Conservation (phyloP, 2,329 filamentous ascomycete species). For the Aureobasidium sp. region DNA sequence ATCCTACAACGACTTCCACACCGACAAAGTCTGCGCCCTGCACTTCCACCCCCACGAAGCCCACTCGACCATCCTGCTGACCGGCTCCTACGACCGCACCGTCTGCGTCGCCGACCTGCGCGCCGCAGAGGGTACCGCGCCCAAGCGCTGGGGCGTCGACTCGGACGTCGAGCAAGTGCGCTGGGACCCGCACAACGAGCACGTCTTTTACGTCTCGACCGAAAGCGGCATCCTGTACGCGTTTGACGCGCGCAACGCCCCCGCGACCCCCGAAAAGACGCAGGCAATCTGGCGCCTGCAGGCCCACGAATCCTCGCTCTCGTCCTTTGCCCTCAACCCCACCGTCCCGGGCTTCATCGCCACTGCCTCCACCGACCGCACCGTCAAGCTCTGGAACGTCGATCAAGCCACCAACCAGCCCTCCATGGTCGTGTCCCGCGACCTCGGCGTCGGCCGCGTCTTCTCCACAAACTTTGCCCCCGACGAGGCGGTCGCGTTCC, state of each 20-base stretch:
- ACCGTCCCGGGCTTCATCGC: conserved; percentile 86
- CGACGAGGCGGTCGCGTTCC: conserved; percentile 82
- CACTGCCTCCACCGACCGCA: conserved; percentile 88
- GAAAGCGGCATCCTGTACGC: conserved; percentile 88
- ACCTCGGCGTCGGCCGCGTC: conserved; percentile 88
- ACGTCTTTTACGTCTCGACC: conserved; percentile 89
- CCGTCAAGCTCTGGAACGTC: conserved; percentile 95
- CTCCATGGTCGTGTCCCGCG: conserved; percentile 81
- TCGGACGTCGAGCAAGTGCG: conserved; percentile 86
- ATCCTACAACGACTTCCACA: conserved; percentile 81
- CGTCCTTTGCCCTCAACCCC: conserved; percentile 85
- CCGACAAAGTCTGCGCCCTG: conserved; percentile 93
- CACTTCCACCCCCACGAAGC: conserved; percentile 89
- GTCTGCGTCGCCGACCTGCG: conserved; percentile 95
- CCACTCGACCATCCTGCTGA: conserved; percentile 81
- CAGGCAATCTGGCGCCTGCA: conserved; percentile 93
- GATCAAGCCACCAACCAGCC: conserved; percentile 51
- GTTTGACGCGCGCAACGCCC: conserved; percentile 73
- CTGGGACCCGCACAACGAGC: conserved; percentile 88
- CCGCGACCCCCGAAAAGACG: conserved; percentile 60
- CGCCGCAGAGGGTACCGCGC: conserved; percentile 67
- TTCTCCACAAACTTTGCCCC: conserved; percentile 88
- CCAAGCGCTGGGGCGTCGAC: conserved; percentile 83
- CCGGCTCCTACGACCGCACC: conserved; percentile 90
- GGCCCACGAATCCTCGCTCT: conserved; percentile 87